Evolutionary conservation across 352 stramenopile species (phyloP), one percentile per base, ranked within the genome.

Genomic region (Pythium aphanidermatum): DNA sequence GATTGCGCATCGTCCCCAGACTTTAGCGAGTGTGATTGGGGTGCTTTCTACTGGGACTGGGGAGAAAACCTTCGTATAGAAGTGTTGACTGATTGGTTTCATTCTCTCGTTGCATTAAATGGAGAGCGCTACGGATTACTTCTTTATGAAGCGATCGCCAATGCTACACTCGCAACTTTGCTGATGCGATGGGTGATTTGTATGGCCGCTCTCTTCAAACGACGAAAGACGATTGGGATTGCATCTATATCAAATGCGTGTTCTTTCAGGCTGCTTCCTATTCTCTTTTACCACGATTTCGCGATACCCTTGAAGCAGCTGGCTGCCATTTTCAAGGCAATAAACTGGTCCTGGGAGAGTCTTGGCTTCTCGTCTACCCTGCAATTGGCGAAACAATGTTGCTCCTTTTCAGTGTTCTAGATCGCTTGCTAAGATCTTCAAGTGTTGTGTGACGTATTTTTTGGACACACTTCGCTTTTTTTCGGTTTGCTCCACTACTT

Each of bases 281-380:
- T 60, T 1, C n/a, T 25, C 23, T 60, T 3, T 20, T 60, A 2
- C 46, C 46, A 0, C 24, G 37, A 13, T 31, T 55, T 9, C 47
- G 50, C 16, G 41, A 41, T 14, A 55, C 39, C 16, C 20, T 60
- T 2, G 48, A 33, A 5, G 36, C 57, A 7, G 47, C 60, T n/a
- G 61, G 61, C 8, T 64, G 48, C 31, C 17, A 38, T 10, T 72
- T 66, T 37, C 46, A 68, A 32, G 58, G 58, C 4, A 43, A 65
- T 5, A 41, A 68, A 48, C 17, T 13, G 24, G 49, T 36, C 0
- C 23, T 68, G 12, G 16, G 54, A 4, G 54, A 62, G 25, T n/a
- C 58, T 1, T 71, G 62, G 62, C 68, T 65, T 35, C 44, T 28
- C 3, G 51, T 68, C 6, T 68, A 65, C 23, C 45, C 57, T 19